A percentile compares a stretch with the other conserved stretches of the same genome.
phyloP scores from a whole-genome alignment of 768 basidiomycete genomes.

The Termitomyces sp. region DNA sequence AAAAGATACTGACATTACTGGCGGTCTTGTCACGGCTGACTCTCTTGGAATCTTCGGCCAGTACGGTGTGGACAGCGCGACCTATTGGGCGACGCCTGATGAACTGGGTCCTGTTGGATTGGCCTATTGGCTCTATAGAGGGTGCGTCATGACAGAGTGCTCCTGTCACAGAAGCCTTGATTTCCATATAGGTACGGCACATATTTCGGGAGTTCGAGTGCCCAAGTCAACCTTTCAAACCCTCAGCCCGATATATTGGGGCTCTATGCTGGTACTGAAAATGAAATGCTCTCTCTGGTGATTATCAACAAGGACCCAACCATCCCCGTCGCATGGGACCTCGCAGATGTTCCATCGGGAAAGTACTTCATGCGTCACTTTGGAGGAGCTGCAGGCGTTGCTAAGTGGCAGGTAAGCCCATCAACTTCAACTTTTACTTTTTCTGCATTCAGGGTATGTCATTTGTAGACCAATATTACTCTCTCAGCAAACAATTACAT shows the following conservation, averaged over 20 bases:
- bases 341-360: conserved; percentile 42
- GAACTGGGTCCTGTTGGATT: conserved; percentile 44
- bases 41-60: conserved; percentile 46
- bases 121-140: conserved; percentile 53
- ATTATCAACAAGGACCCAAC: conserved; percentile 47
- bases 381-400: conserved; percentile 45
- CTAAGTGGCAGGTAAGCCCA: conserved; percentile 47
- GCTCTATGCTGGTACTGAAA: conserved; percentile 40
- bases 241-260: conserved; percentile 36
- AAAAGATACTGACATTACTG: conserved; percentile 45
- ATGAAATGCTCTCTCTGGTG: conserved; percentile 36
- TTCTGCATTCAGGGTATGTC: neutral
- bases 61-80: conserved; percentile 44
- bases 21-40: conserved; percentile 48
- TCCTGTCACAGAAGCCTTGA: neutral
- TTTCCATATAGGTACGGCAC: conserved; percentile 32
- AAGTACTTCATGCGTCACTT: conserved; percentile 52
- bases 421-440: neutral
- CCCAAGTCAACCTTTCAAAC: conserved; percentile 37
- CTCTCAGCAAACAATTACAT: conserved; percentile 25
- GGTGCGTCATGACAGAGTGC: conserved; percentile 24
- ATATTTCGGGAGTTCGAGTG: conserved; percentile 38
- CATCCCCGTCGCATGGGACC: conserved; percentile 31
- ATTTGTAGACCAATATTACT: conserved; percentile 24
- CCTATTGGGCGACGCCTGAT: conserved; percentile 47